Conservation (phyloP, 1,139 yeast species). For the Yamadazyma conglobata region DNA sequence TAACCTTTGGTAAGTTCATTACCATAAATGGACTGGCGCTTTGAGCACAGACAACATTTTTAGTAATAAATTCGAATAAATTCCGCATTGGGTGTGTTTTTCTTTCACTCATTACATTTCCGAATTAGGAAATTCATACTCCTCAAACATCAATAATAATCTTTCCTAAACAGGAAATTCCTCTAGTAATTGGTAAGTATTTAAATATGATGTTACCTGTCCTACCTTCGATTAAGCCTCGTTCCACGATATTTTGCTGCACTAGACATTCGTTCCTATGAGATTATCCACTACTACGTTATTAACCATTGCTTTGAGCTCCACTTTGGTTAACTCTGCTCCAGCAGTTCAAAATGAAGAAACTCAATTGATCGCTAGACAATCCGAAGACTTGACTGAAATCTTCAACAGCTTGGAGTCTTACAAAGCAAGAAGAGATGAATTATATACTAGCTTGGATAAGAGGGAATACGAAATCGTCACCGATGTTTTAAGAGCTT, state of each 20-base stretch:
- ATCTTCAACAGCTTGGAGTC: slow-evolving; percentile 20
- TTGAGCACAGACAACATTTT: no score
- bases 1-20: no score
- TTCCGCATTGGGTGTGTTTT: slow-evolving; percentile 6
- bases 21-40: no score
- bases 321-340: slow-evolving; percentile 27
- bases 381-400: slow-evolving; percentile 19
- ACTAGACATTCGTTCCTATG: slow-evolving; percentile 16
- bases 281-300: slow-evolving; percentile 27
- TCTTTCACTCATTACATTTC: slow-evolving; percentile 9
- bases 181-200: no score
- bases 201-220: no score
- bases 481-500: slow-evolving; percentile 39
- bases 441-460: slow-evolving; percentile 21
- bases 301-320: slow-evolving; percentile 26
- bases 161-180: slow-evolving; percentile 4
- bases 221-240: no score
- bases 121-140: slow-evolving; percentile 11
- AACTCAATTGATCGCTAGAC: slow-evolving; percentile 9
- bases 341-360: slow-evolving; percentile 18
- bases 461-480: slow-evolving; percentile 37
- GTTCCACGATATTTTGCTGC: background rate
- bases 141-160: no score
- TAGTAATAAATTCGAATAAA: background rate
- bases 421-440: slow-evolving; percentile 31